Conservation (phyloP, 768 basidiomycete species). For the Lactarius hatsudake region DNA sequence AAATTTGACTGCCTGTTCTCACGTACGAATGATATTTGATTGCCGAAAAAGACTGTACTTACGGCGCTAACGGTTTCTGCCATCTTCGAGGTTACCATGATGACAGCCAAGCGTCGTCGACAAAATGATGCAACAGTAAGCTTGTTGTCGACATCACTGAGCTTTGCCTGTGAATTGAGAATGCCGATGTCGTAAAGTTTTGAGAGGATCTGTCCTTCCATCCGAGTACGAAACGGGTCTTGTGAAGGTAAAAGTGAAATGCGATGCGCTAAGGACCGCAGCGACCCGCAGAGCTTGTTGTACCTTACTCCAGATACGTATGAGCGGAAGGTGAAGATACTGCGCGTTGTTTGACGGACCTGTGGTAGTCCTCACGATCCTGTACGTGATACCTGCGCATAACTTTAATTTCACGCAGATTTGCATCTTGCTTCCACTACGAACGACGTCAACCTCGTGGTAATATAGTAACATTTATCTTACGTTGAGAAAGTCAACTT, state of each 20-base stretch:
- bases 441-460: constrained; percentile 9
- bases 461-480: constrained; percentile 7
- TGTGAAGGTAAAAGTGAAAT: constrained; percentile 82
- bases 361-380: constrained; percentile 91
- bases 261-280: constrained; percentile 83
- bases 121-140: constrained; percentile 95
- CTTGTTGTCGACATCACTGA: constrained; percentile 91
- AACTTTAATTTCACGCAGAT: constrained; percentile 85
- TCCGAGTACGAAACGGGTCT: constrained; percentile 81
- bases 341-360: constrained; percentile 42
- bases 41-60: constrained; percentile 19
- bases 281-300: constrained; percentile 90
- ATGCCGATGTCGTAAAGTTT: constrained; percentile 98
- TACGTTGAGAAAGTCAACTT: constrained; percentile 95
- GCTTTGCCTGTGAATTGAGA: constrained; percentile 79
- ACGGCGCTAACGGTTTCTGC: constrained; percentile 92
- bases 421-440: constrained; percentile 97
- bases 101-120: constrained; percentile 85
- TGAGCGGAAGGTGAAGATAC: constrained; percentile 4
- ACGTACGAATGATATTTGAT: constrained; percentile 7
- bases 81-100: constrained; percentile 93
- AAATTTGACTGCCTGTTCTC: constrained; percentile 85
- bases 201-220: constrained; percentile 84
- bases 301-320: constrained; percentile 48
- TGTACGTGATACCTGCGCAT: constrained; percentile 96